These are phyloP conservation scores for Pistacia integerrima DNA, from an alignment of 345 rosid genomes.

Conservation along the genomic window DNA sequence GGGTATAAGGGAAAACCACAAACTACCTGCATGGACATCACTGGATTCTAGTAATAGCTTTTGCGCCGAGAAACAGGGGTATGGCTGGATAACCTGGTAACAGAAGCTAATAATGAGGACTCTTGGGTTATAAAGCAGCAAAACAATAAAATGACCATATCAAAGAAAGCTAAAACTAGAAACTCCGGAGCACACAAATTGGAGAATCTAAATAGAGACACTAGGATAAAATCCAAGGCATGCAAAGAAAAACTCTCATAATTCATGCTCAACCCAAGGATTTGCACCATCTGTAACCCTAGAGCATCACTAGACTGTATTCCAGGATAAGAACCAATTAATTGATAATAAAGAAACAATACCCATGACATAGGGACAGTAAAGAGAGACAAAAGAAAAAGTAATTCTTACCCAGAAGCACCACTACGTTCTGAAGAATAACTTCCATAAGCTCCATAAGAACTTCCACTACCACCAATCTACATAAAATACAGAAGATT, in stretches of 20 bases:
- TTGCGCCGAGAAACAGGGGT: slow-evolving; percentile 77
- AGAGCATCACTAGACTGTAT: neutral
- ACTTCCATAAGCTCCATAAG: slow-evolving; percentile 84
- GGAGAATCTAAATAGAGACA: slow-evolving; percentile 4
- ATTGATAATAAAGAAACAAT: neutral
- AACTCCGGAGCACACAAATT: slow-evolving; percentile 1
- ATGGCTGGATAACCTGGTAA: slow-evolving; percentile 89
- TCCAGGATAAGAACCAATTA: neutral
- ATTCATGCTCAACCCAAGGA: neutral
- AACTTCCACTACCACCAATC: slow-evolving; percentile 72
- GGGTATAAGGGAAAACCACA: slow-evolving; percentile 24
- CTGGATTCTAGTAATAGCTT: slow-evolving; percentile 73
- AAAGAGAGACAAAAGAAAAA: slow-evolving; percentile 2
- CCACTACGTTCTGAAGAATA: slow-evolving; percentile 79
- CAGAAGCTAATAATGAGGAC: slow-evolving; percentile 43
- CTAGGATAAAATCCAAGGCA: slow-evolving; percentile 9
- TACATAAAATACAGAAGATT: slow-evolving; percentile 33
- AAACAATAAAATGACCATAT: slow-evolving; percentile 7
- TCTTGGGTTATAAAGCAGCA: slow-evolving; percentile 21
- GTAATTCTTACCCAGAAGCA: slow-evolving; percentile 72
- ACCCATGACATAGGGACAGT: neutral
- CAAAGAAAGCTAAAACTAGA: slow-evolving; percentile 2
- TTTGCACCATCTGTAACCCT: neutral
- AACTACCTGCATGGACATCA: slow-evolving; percentile 53
- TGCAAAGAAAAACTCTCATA: slow-evolving; percentile 13